Base-by-base conservation (phyloP, 2,329 filamentous ascomycete genomes). In the Exophiala spinifera region DNA sequence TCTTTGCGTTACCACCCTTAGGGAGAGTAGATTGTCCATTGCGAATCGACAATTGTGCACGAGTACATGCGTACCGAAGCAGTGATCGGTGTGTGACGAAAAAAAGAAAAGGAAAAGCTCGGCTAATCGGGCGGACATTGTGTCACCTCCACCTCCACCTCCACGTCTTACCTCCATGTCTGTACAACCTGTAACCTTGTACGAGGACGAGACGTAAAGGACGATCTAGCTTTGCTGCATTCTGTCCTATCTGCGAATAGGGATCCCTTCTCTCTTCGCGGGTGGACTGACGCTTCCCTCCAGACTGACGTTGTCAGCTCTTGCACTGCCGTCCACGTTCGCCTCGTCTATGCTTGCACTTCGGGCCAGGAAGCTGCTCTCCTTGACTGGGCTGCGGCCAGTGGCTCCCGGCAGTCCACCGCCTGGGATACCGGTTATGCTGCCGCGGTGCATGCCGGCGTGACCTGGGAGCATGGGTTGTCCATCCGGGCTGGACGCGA, bases 301-400 rank as follows among this genome's bases (percentile, higher is more conserved):
- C 43, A 65, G 62, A 40, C 70, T 74, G 25, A 45, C 63, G 34
- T 65, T 64, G 25, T 76, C 72, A 63, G 79, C 74, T 37, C 67
- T 66, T 56, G 75, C 74, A 46, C 75, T 68, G 58, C 84, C 76
- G 53, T 88, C 84, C 49, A 74, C 51, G 10, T 50, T 49, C 23
- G 33, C 56, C 36, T 76, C 75, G 53, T 82, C 79, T 10, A 79
- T 83, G 68, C 85, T 95, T 5, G 88, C 90, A 73, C 91, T 88
- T 60, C 88, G 82, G 70, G 95, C 85, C 68, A 96, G 76, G 70
- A 89, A 90, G 75, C 88, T 95, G 72, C 84, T 85, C 77, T 96
- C 92, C 76, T 96, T 96, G 65, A 94, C 83, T 1, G 92, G 91
- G 70, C 88, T 94, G 60, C 88, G 86, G 59, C 83, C 81, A 63